Percentiles rank a stretch among this genome's conserved stretches.
Conservation (phyloP, 2,329 filamentous ascomycete genomes). For the Massarina eburnea region DNA sequence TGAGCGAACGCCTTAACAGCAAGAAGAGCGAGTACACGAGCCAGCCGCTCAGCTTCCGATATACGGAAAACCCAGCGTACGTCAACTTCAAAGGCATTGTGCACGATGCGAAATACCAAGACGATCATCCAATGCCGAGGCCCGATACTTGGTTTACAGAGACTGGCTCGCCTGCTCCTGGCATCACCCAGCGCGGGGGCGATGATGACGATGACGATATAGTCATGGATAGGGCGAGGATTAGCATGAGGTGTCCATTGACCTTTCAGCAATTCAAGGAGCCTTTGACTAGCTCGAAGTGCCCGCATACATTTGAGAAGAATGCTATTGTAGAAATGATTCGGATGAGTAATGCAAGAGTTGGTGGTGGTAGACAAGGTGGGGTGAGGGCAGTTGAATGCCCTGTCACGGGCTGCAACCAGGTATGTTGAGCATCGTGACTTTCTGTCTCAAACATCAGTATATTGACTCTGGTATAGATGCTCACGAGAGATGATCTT, state of each 20-base stretch:
- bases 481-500: slow-evolving; percentile 33
- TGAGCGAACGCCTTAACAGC: slow-evolving; percentile 40
- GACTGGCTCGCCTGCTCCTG: slow-evolving; percentile 47
- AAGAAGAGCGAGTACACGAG: slow-evolving; percentile 49
- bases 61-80: slow-evolving; percentile 63
- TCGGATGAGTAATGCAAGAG: slow-evolving; percentile 16
- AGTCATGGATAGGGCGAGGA: slow-evolving; percentile 63
- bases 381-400: slow-evolving; percentile 54
- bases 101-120: slow-evolving; percentile 61
- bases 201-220: slow-evolving; percentile 69
- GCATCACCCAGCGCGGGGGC: slow-evolving; percentile 43
- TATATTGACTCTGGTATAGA: slow-evolving; percentile 20
- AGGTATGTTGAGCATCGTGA: slow-evolving; percentile 33
- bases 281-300: slow-evolving; percentile 67
- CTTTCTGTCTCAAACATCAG: neutral
- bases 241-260: slow-evolving; percentile 70
- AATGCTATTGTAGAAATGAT: slow-evolving; percentile 61
- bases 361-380: slow-evolving; percentile 16
- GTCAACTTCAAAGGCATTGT: slow-evolving; percentile 62
- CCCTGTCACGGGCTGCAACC: slow-evolving; percentile 65
- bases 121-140: slow-evolving; percentile 57
- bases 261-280: slow-evolving; percentile 66
- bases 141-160: slow-evolving; percentile 65
- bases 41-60: slow-evolving; percentile 46
- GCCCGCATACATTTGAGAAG: slow-evolving; percentile 74